Percentiles rank a stretch among this genome's conserved stretches.
Evolutionary conservation across 1,284 basidiomycete species (phyloP).

Genomic region (Rhodotorula sp.): DNA sequence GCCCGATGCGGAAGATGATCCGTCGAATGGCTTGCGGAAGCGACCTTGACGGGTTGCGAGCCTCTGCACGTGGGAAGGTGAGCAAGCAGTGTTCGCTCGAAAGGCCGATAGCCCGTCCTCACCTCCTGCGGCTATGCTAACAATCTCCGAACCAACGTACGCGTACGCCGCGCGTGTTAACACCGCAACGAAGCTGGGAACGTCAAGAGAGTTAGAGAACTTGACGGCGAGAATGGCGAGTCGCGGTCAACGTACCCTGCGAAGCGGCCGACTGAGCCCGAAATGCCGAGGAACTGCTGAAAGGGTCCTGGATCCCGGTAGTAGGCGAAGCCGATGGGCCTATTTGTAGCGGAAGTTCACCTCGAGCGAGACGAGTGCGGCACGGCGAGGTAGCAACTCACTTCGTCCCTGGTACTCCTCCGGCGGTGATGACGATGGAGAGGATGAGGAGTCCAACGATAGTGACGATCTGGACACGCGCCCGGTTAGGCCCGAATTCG

Average conservation of each 20-base stretch:
- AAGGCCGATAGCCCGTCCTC: background rate
- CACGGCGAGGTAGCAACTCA: background rate
- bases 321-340: conserved; percentile 30
- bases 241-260: background rate
- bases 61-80: conserved; percentile 16
- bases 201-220: conserved; percentile 50
- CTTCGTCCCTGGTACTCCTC: conserved; percentile 46
- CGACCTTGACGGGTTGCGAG: conserved; percentile 53
- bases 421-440: conserved; percentile 54
- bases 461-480: conserved; percentile 46
- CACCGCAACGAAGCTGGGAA: conserved; percentile 38
- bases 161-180: conserved; percentile 66
- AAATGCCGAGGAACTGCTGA: conserved; percentile 46
- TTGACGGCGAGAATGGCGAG: too few species aligned
- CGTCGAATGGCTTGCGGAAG: conserved; percentile 66
- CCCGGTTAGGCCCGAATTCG: background rate
- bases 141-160: conserved; percentile 76
- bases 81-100: background rate
- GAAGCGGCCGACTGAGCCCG: background rate
- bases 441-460: conserved; percentile 60
- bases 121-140: conserved; percentile 70
- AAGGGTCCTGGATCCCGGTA: conserved; percentile 33
- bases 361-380: background rate
- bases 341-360: too few species aligned
- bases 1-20: conserved; percentile 67